phyloP scores from a whole-genome alignment of 371 early-diverging fungal genomes.

The Mucor velutinosus region DNA sequence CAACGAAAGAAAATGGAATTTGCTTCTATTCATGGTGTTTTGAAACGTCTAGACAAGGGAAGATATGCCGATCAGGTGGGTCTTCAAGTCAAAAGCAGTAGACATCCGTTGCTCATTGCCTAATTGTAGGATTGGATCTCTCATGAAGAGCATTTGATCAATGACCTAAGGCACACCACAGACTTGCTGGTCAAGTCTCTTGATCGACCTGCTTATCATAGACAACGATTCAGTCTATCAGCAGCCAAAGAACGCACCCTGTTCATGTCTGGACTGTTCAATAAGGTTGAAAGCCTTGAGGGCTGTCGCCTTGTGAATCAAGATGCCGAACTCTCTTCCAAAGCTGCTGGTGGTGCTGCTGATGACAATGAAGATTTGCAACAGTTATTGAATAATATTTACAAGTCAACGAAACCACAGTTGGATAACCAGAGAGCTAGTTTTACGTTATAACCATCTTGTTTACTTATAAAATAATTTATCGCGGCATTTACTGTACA shows the following conservation, averaged over 20 bases:
- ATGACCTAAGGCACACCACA: conserved; percentile 51
- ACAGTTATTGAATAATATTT: conserved; percentile 29
- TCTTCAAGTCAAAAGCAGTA: background rate
- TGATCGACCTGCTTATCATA: conserved; percentile 30
- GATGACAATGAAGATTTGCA: conserved; percentile 23
- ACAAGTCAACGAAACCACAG: conserved; percentile 26
- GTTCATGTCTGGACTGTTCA: conserved; percentile 20
- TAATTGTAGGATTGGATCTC: conserved; percentile 45
- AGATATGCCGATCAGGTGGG: conserved; percentile 36
- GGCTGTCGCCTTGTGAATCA: conserved; percentile 30
- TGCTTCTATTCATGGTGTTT: conserved; percentile 19
- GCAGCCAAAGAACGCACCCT: conserved; percentile 15
- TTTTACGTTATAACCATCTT: conserved; percentile 14
- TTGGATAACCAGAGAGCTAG: conserved; percentile 41
- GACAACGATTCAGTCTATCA: conserved; percentile 18
- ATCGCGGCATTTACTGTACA: too few relatives aligned
- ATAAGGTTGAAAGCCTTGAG: conserved; percentile 35
- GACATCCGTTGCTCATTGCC: background rate
- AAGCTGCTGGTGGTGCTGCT: background rate
- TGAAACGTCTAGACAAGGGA: conserved; percentile 30
- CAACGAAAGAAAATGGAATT: conserved; percentile 26
- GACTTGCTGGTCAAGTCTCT: conserved; percentile 57
- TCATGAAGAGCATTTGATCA: conserved; percentile 41
- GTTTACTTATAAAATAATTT: background rate
- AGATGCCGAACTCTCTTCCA: conserved; percentile 30